phyloP scores from a whole-genome alignment of 257 asterid genomes.

The Solanum arcanum region DNA sequence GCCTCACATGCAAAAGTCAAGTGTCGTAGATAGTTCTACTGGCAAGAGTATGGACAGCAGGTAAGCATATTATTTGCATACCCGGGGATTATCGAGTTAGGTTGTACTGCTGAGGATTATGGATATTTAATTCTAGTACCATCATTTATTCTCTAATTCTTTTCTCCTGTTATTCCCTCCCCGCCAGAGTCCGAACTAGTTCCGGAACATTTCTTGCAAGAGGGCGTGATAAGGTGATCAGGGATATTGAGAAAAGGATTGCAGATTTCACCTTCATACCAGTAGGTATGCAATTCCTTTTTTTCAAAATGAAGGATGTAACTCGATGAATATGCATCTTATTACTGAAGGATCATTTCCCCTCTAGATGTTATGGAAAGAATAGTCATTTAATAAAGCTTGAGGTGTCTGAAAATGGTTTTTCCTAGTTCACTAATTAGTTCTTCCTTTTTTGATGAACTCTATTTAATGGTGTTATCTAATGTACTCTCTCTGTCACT shows the following conservation, averaged over 20 bases:
- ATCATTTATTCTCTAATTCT: neutral
- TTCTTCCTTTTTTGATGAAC: neutral
- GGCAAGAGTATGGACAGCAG: conserved; percentile 93
- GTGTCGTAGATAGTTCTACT: conserved; percentile 82
- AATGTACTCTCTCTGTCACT: neutral
- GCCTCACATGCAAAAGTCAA: conserved; percentile 84
- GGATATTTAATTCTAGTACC: neutral
- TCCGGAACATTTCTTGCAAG: conserved; percentile 90
- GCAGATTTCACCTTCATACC: conserved; percentile 96
- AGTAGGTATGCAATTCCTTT: conserved; percentile 38
- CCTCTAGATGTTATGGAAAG: neutral
- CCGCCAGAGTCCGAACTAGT: conserved; percentile 86
- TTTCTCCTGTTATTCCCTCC: neutral
- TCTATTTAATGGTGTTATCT: neutral
- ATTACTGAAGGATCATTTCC: neutral
- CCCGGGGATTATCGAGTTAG: neutral
- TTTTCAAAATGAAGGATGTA: neutral
- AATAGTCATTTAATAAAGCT: neutral
- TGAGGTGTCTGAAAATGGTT: neutral
- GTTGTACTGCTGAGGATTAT: neutral
- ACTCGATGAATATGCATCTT: neutral
- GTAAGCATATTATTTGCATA: conserved; percentile 21
- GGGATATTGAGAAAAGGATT: conserved; percentile 77
- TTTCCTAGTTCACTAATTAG: neutral
- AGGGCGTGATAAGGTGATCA: conserved; percentile 73